Evolutionary conservation across 1,284 basidiomycete species (phyloP), one percentile per base, ranked within the genome.

Genomic region (Inonotus hispidus): DNA sequence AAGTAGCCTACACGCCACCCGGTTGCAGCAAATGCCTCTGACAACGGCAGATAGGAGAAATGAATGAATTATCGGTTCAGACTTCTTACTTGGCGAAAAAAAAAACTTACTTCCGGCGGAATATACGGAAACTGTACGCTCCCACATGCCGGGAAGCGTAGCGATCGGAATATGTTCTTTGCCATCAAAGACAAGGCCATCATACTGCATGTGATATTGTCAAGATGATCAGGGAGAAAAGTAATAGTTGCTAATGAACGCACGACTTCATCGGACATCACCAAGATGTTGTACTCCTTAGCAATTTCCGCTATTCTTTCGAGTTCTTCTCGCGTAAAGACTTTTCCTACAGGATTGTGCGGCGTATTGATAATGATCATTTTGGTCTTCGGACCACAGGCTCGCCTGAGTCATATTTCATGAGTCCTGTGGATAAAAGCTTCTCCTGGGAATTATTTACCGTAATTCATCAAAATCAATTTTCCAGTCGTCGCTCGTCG

Each of bases 1-100:
- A 95, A 82, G 95, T 95, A 99, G 68, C 96, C 97, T 25, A 99
- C 85, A 61, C 97, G 87, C 96, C 96, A 99, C 25, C 97, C 97
- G 1, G 97, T 99, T 7, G 93, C 93, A 16, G 96, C 92, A 73
- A 99, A 99, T n/a, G 93, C 87, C 79, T 95, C 92, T 93, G 70
- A 10, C 29, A 19, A 10, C 32, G 32, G 32, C 32, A 32, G 8
- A 32, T n/a, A 6, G 38, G 38, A 13, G 7, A 10, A n/a, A 43
- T n/a, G 41, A 43, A 41, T 38, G 25, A 62, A 16, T 23, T 57
- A 35, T 27, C 14, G 14, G 32, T 52, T 32, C 3, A 52, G 19
- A n/a, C n/a, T n/a, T 35, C 8, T 8, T 23, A 21, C 47, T 27
- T 23, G 23, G 47, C 27, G 23, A 19, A 2, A 25, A 19, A 21